Evolutionary conservation across 768 basidiomycete genomes (phyloP).

Genomic region (Mycena metata): DNA sequence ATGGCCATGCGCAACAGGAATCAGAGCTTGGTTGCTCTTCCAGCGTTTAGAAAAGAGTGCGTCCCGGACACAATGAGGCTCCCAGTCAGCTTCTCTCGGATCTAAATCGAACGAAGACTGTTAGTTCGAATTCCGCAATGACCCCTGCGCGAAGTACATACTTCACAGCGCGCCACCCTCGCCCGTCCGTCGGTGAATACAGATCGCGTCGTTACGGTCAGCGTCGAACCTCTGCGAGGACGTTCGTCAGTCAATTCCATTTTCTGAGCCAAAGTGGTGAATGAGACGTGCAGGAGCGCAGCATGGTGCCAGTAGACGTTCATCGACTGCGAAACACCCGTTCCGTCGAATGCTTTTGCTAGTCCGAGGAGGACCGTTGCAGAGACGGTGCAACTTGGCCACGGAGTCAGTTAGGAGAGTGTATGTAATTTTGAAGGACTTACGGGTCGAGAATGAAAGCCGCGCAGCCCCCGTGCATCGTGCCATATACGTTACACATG

Average conservation of each 20-base stretch:
- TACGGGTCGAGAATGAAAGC: constrained; percentile 34
- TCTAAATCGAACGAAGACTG: not conserved
- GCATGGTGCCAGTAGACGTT: too few relatives aligned
- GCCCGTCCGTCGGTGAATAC: constrained; percentile 5
- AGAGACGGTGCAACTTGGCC: constrained; percentile 9
- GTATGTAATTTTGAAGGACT: not conserved
- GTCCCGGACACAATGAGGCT: constrained; percentile 20
- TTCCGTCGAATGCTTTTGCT: constrained; percentile 25
- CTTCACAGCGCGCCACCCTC: constrained; percentile 20
- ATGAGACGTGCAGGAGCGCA: constrained; percentile 13
- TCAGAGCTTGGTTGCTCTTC: not conserved
- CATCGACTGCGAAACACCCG: too few relatives aligned
- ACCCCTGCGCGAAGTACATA: not conserved
- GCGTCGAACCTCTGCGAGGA: constrained; percentile 1
- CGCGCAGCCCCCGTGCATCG: constrained; percentile 34
- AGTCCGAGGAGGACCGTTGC: constrained; percentile 15
- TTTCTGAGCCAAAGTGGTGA: not conserved
- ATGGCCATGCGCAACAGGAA: too few relatives aligned
- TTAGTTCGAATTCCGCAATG: not conserved
- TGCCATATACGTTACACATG: constrained; percentile 38
- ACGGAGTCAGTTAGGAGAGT: too few relatives aligned
- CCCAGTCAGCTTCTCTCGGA: constrained; percentile 22
- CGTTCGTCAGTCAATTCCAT: not conserved
- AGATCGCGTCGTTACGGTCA: constrained; percentile 4
- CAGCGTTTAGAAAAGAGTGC: constrained; percentile 21